A percentile compares a stretch with the other conserved stretches of the same genome.
These are phyloP conservation scores for Gynochthodes officinalis DNA, from an alignment of 257 asterid species.

Conservation along the genomic window DNA sequence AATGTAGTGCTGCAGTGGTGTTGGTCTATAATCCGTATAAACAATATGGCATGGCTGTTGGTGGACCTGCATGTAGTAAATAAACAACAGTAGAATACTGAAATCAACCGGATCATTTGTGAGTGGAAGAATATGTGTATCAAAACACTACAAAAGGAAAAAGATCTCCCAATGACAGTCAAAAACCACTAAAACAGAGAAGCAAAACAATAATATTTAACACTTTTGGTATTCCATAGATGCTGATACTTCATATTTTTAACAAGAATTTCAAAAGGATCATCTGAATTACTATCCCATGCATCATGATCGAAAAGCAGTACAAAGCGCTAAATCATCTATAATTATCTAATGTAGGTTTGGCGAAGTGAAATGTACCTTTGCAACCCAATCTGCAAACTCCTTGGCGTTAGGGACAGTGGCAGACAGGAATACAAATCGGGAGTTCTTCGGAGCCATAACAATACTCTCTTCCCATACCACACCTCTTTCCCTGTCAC, in stretches of 20 bases:
- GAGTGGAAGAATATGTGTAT: not conserved
- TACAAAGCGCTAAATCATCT: not conserved
- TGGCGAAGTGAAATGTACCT: constrained; percentile 41
- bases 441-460: constrained; percentile 88
- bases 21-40: constrained; percentile 93
- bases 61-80: constrained; percentile 69
- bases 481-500: constrained; percentile 96
- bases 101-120: not conserved
- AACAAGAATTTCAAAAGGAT: not conserved
- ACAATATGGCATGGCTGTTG: constrained; percentile 98
- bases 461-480: constrained; percentile 99
- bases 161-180: not conserved
- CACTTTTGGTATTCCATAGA: not conserved
- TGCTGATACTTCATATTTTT: not conserved
- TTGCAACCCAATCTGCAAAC: constrained; percentile 99
- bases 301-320: not conserved
- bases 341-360: not conserved
- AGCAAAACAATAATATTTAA: too few relatives aligned
- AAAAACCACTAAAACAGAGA: not conserved
- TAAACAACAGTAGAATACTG: constrained; percentile 1
- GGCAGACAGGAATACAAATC: constrained; percentile 90
- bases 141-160: not conserved
- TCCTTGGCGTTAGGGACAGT: constrained; percentile 96
- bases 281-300: not conserved
- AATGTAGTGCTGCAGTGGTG: constrained; percentile 94